phyloP scores from a whole-genome alignment of 2,329 filamentous ascomycete genomes.

The Diaporthe vaccinii region DNA sequence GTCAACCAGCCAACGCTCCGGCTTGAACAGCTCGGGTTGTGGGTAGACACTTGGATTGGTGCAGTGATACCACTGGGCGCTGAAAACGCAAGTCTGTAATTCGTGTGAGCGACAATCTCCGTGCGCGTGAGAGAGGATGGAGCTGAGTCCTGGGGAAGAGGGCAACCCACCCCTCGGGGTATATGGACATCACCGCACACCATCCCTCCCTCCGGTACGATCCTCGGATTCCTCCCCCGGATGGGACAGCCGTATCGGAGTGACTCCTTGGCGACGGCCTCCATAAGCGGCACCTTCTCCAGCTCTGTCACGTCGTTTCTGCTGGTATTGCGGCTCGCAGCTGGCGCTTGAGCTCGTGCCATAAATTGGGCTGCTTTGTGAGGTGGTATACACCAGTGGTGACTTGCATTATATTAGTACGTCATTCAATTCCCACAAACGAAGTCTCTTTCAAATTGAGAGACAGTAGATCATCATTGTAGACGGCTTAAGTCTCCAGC shows the following conservation, averaged over 20 bases:
- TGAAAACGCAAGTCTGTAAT: not conserved
- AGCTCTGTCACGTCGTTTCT: conserved; percentile 2
- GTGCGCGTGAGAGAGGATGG: not conserved
- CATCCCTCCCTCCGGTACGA: not conserved
- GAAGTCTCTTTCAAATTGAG: no score
- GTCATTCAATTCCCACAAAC: not conserved
- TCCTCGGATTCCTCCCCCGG: not conserved
- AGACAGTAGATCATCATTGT: not conserved
- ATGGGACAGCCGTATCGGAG: conserved; percentile 12
- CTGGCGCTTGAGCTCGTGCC: conserved; percentile 21
- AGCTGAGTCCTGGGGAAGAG: not conserved
- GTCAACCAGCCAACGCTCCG: conserved; percentile 4
- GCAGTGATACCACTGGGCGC: conserved; percentile 17
- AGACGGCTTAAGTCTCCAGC: not conserved
- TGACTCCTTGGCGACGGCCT: conserved; percentile 9
- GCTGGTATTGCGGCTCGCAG: conserved; percentile 1
- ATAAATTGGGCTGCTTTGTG: conserved; percentile 15
- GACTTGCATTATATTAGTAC: not conserved
- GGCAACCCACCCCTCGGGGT: not conserved
- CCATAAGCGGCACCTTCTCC: conserved; percentile 3
- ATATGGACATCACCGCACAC: not conserved
- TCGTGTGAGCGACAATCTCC: not conserved
- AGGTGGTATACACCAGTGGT: conserved; percentile 14
- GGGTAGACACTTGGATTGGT: not conserved
- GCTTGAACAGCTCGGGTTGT: conserved; percentile 5